Base-by-base conservation (phyloP, 2,329 filamentous ascomycete genomes). In the Decorospora gaudefroyi region DNA sequence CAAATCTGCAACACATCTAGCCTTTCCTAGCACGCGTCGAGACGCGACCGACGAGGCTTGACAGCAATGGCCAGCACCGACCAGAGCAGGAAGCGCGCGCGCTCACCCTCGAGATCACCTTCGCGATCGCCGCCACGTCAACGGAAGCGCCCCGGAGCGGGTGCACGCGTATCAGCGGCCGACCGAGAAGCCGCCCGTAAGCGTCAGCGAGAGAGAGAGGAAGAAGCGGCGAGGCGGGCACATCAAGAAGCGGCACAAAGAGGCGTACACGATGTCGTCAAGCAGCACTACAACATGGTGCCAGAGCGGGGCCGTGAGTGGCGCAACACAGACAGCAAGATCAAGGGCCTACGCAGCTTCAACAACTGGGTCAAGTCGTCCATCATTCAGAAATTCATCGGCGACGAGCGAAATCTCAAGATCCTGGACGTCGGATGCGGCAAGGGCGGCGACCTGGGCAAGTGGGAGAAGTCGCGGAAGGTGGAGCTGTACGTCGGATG, bases 351-450 rank as follows among this genome's bases (percentile, higher is more conserved):
- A 39, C 84, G 93, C 39, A 89, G 87, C 57, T 93, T 96, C 77
- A 99, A 99, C 75, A 99, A 99, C 72, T 99, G 93, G 93, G 82
- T 99, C 73, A 99, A 99, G 78, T 96, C 90, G 66, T 92, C 88
- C 35, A 83, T 97, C 58, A 97, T 99, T 57, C 91, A 97, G 68
- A 96, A 96, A 68, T 97, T 96, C 73, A 68, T 68, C 26, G 72
- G 72, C 34, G 72, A 76, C 22, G 68, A 71, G 44, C 69, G 68
- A n/a, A 64, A 84, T 43, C 76, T 97, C 32, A 78, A 92, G 13
- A 88, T 99, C 8, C 79, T 99, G 15, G 93, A 99, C 68, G 85
- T 99, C 65, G 93, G 93, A 17, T 99, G 93, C 69, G 93, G 93
- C 38, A 99, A 99, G 74, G 93, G 93, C 16, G 93, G 93, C 30